phyloP scores from a whole-genome alignment of 441 rosid genomes.

The Gossypium davidsonii region DNA sequence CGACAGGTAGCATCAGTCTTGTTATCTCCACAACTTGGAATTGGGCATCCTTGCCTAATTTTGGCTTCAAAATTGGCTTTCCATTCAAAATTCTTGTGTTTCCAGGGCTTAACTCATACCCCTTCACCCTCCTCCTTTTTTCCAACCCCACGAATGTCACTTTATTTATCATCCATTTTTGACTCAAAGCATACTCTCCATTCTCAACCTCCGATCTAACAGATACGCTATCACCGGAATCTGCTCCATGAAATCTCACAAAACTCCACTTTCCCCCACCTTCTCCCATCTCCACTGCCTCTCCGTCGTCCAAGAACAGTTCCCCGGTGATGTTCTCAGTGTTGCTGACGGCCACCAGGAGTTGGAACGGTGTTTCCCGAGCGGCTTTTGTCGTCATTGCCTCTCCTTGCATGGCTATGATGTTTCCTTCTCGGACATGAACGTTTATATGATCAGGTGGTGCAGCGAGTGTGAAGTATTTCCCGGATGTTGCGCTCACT shows the following conservation, averaged over 20 bases:
- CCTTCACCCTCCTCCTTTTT: slow-evolving; percentile 15
- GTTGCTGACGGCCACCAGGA: slow-evolving; percentile 44
- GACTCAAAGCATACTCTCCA: slow-evolving; percentile 42
- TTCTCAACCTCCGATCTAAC: slow-evolving; percentile 43
- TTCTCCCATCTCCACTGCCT: slow-evolving; percentile 44
- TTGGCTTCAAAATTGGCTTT: slow-evolving; percentile 16
- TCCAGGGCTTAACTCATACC: slow-evolving; percentile 18
- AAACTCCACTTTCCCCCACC: slow-evolving; percentile 45
- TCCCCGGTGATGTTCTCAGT: slow-evolving; percentile 38
- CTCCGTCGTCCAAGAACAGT: slow-evolving; percentile 69
- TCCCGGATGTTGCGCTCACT: slow-evolving; percentile 28
- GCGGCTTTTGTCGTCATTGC: slow-evolving; percentile 62
- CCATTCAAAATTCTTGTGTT: neutral
- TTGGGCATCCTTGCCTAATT: slow-evolving; percentile 11
- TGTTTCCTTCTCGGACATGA: slow-evolving; percentile 56
- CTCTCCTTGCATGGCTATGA: slow-evolving; percentile 69
- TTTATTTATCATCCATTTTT: slow-evolving; percentile 47
- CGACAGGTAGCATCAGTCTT: slow-evolving; percentile 23
- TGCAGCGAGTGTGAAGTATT: slow-evolving; percentile 33
- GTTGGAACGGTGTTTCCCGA: slow-evolving; percentile 43
- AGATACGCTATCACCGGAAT: slow-evolving; percentile 14
- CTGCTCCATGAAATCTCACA: slow-evolving; percentile 33
- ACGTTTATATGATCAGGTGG: slow-evolving; percentile 51
- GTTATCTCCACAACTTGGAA: slow-evolving; percentile 31
- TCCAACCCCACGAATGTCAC: slow-evolving; percentile 50